Conservation (phyloP, 345 rosid genomes). For the Bretschneidera sinensis region DNA sequence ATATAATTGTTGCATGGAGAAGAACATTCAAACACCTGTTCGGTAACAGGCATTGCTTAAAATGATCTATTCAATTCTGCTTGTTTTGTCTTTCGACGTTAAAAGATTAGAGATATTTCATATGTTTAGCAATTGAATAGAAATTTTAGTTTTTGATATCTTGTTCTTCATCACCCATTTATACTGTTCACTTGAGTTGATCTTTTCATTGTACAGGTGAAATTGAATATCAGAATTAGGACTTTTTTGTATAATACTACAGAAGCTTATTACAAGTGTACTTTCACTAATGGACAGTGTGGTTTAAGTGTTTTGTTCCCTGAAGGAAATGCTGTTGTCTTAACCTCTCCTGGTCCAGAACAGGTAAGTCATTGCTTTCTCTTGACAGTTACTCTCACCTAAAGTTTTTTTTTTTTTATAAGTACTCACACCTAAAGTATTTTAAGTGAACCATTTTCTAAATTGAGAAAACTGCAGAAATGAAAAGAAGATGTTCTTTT, state of each 20-base stretch:
- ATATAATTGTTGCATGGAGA: too few species aligned
- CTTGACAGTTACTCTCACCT: neutral
- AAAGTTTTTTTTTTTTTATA: too few species aligned
- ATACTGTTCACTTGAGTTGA: conserved; percentile 6
- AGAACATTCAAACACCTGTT: neutral
- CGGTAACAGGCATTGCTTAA: too few species aligned
- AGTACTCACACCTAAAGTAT: too few species aligned
- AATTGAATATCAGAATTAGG: conserved; percentile 46
- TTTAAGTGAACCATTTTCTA: neutral
- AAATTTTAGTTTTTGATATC: too few species aligned
- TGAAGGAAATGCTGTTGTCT: conserved; percentile 50
- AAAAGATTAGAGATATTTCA: too few species aligned
- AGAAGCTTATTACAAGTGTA: conserved; percentile 74
- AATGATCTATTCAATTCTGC: neutral
- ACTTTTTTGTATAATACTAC: conserved; percentile 66
- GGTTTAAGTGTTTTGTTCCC: conserved; percentile 58
- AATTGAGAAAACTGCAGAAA: neutral
- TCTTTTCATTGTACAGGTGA: conserved; percentile 49
- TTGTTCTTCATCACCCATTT: neutral
- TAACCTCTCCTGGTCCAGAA: conserved; percentile 64
- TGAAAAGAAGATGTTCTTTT: too few species aligned
- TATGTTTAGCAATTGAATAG: too few species aligned
- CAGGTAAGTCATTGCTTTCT: conserved; percentile 34
- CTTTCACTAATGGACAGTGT: conserved; percentile 51
- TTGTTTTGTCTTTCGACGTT: neutral